phyloP scores from a whole-genome alignment of 2,329 filamentous ascomycete species.

The Fusarium tricinctum region DNA sequence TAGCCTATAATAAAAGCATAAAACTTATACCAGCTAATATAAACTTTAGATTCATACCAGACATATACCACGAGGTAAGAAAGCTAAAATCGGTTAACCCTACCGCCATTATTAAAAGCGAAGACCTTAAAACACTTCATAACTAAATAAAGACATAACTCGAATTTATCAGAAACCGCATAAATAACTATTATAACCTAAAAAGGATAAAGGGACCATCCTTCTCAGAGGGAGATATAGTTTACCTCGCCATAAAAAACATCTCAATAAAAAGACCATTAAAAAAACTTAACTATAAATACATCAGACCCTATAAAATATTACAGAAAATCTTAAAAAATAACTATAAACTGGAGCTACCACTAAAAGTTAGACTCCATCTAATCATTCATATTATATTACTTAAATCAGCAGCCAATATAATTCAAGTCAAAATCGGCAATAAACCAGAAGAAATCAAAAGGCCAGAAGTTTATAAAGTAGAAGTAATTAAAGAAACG shows the following conservation, averaged over 20 bases:
- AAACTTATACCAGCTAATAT: neutral
- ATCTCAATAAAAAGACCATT: conserved; percentile 29
- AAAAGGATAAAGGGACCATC: neutral
- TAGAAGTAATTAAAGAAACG: neutral
- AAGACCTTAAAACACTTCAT: neutral
- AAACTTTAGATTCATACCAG: neutral
- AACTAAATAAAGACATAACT: neutral
- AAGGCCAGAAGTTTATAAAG: neutral
- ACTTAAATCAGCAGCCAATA: neutral
- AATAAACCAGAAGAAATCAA: neutral
- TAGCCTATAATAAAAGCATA: neutral
- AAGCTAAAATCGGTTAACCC: neutral
- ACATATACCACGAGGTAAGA: rapidly evolving
- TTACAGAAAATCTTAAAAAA: conserved; percentile 14
- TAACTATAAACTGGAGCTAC: conserved; percentile 40
- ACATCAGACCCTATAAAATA: conserved; percentile 34
- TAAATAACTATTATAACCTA: neutral
- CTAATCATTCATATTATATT: conserved; percentile 43
- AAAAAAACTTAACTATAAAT: conserved; percentile 42
- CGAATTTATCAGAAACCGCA: neutral
- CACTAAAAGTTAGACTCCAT: conserved; percentile 19
- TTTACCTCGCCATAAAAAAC: conserved; percentile 36
- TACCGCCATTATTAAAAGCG: neutral
- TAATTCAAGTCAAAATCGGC: neutral
- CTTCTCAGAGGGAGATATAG: conserved; percentile 19